Evolutionary conservation across 169 alveolate species (phyloP).

Genomic region (Cryptosporidium canis): DNA sequence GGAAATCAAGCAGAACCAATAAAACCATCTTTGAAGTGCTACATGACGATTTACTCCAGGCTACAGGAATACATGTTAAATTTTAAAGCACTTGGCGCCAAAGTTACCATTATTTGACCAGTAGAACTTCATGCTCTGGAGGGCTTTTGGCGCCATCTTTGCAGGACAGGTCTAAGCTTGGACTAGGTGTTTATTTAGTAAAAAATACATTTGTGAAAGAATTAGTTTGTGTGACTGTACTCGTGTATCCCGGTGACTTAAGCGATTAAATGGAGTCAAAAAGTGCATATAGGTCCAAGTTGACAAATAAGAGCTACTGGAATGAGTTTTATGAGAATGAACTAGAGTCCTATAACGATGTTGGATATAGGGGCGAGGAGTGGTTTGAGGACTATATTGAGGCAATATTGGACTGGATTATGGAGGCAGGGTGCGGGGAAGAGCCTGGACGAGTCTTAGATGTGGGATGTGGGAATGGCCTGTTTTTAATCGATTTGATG

Average conservation of each 20-base stretch:
- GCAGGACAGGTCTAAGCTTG: not conserved
- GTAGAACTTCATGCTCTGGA: not conserved
- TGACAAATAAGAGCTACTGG: slow-evolving; percentile 44
- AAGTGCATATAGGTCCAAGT: not conserved
- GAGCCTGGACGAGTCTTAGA: slow-evolving; percentile 63
- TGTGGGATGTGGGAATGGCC: slow-evolving; percentile 80
- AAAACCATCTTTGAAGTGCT: slow-evolving; percentile 16
- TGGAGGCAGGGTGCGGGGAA: not conserved
- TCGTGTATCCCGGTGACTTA: not conserved
- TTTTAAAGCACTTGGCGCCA: not conserved
- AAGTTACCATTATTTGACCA: not conserved
- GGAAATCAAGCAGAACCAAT: slow-evolving; percentile 44
- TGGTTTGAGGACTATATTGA: slow-evolving; percentile 65
- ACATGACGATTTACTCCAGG: not conserved
- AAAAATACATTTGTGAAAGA: too few relatives aligned
- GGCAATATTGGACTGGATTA: slow-evolving; percentile 45
- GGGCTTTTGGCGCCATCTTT: not conserved
- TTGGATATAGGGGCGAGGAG: slow-evolving; percentile 69
- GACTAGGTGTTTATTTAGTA: too few relatives aligned
- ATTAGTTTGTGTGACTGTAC: not conserved
- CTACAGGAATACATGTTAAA: slow-evolving; percentile 36
- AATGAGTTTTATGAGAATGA: slow-evolving; percentile 58
- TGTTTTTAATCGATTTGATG: slow-evolving; percentile 73
- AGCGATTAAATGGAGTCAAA: slow-evolving; percentile 1
- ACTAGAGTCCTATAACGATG: slow-evolving; percentile 32